Evolutionary conservation across 176 grass and related monocot genomes (phyloP).

Genomic region (Ananas comosus): DNA sequence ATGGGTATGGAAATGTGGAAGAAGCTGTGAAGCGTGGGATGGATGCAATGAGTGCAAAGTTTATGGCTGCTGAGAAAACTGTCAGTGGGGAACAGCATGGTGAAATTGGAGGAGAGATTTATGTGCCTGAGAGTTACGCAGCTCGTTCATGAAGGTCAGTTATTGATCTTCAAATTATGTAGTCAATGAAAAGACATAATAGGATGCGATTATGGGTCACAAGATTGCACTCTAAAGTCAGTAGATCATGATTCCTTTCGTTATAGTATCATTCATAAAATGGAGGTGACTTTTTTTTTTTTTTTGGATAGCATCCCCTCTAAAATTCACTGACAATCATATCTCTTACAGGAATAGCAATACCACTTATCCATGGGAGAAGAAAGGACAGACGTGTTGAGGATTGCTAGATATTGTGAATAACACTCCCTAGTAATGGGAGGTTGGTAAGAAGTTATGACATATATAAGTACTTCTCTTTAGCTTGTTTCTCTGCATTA

Average conservation of each 20-base stretch:
- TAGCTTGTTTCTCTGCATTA: conserved; percentile 31
- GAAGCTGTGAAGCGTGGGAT: conserved; percentile 86
- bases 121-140: conserved; percentile 76
- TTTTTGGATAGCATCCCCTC: not conserved
- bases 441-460: conserved; percentile 75
- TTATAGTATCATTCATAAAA: no score
- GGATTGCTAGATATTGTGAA: not conserved
- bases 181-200: no score
- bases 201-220: no score
- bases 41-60: conserved; percentile 91
- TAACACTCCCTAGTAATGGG: conserved; percentile 9
- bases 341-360: not conserved
- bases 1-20: conserved; percentile 82
- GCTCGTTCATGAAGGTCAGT: conserved; percentile 29
- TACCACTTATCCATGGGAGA: not conserved
- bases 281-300: no score
- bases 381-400: not conserved
- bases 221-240: no score
- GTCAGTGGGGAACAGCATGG: conserved; percentile 92
- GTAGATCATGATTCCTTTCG: no score
- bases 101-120: conserved; percentile 95
- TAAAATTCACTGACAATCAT: not conserved
- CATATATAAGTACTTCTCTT: conserved; percentile 37
- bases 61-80: conserved; percentile 74
- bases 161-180: not conserved